Base-by-base conservation (phyloP, 257 asterid genomes). In the Dorcoceras hygrometricum region DNA sequence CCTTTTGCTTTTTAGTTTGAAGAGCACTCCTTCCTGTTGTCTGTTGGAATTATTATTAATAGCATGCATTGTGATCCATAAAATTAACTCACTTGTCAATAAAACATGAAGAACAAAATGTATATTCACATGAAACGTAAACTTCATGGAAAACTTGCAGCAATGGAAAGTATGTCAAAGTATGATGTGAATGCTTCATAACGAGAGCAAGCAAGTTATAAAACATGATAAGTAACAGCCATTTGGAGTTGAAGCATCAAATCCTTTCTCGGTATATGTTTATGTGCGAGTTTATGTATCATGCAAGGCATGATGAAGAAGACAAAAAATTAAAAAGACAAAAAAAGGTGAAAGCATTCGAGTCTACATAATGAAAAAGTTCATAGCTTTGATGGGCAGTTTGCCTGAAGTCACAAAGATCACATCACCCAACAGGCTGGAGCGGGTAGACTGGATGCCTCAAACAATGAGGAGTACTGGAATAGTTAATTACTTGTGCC, bases 21-120 rank as follows among this genome's bases (percentile, higher is more conserved):
- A 73, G 85, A 79, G 86, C 81, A 75, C 81, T 81, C 72, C 66
- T 88, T 69, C 82, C 90, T 71, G 80, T 69, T 63, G 89, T 66
- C 97, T 94, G 87, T 72, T 78, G 59, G 61, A 81, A 57, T 63
- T 56, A 71, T 61, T 39, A 75, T 66, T 26, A 63, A 69, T 67
- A 79, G 62, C 62, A 73, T 34, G 63, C 57, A 68, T 23, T 26
- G 36, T 63, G 23, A 70, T 27, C 51, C 53, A 54, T 50, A 10
- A 58, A 48, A 36, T 23, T 9, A 18, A 62, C 67, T 56, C 24
- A 9, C 16, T 36, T 50, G 20, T 14, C 22, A 51, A 4, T 14
- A 26, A 72, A 46, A 39, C 69, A 25, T 46, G 36, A 18, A 55
- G 26, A 69, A 56, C 16, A 23, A 27, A 46, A 48, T 48, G 8